Conservation (phyloP, 805 yeast genomes). For the Yarrowia sp. region DNA sequence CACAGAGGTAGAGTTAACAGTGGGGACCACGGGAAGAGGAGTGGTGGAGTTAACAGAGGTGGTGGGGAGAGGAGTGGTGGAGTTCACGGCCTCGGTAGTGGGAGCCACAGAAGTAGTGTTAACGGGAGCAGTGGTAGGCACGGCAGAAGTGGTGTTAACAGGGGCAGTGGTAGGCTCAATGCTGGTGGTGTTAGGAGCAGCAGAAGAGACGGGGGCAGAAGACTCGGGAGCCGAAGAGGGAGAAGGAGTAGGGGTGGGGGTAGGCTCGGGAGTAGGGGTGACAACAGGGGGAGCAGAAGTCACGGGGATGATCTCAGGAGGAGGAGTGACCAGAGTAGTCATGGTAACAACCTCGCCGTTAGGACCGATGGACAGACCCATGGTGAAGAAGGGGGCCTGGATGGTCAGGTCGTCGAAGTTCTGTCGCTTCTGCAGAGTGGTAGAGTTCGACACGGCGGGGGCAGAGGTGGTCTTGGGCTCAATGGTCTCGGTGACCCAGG, state of each 20-base stretch:
- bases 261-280: not conserved
- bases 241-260: not conserved
- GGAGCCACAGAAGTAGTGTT: not conserved
- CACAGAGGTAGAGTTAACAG: conserved; percentile 1
- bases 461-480: conserved; percentile 13
- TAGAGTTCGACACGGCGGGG: not conserved
- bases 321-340: conserved; percentile 25
- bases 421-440: conserved; percentile 19
- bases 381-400: conserved; percentile 20
- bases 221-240: not conserved
- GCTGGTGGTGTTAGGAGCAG: conserved; percentile 8
- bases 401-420: conserved; percentile 4
- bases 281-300: not conserved
- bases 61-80: not conserved
- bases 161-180: conserved; percentile 1
- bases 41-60: conserved; percentile 13
- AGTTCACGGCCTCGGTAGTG: not conserved
- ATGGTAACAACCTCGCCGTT: conserved; percentile 14
- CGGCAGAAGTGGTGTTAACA: not conserved
- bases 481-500: conserved; percentile 11
- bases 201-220: conserved; percentile 18
- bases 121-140: not conserved
- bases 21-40: not conserved
- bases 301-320: not conserved
- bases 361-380: conserved; percentile 32